phyloP scores from a whole-genome alignment of 2,329 filamentous ascomycete species.

The Exophiala sp. region DNA sequence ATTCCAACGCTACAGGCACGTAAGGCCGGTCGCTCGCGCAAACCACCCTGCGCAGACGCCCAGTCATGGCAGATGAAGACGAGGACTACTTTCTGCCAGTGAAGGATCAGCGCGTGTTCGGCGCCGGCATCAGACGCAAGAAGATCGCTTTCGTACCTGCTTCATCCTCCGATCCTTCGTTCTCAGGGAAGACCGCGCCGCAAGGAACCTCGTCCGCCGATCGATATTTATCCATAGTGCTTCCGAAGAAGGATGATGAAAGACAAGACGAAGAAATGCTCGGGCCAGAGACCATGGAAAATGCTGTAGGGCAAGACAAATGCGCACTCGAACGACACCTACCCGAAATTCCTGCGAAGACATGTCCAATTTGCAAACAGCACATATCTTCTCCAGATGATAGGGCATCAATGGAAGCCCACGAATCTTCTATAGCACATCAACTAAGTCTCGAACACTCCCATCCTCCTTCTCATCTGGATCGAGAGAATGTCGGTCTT shows the following conservation, averaged over 20 bases:
- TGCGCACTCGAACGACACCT: not conserved
- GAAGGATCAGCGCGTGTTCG: conserved; percentile 55
- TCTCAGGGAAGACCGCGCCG: conserved; percentile 27
- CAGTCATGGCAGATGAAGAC: conserved; percentile 16
- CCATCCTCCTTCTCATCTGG: conserved; percentile 53
- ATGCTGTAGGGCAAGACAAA: not conserved
- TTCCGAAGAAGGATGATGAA: conserved; percentile 28
- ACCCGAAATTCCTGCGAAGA: not conserved
- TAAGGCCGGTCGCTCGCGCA: no score
- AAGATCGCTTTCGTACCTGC: conserved; percentile 56
- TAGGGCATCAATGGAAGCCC: conserved; percentile 30
- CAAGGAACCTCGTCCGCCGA: conserved; percentile 31
- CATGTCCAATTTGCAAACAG: conserved; percentile 58
- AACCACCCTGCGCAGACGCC: no score
- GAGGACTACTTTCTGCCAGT: conserved; percentile 55
- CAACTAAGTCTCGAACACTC: conserved; percentile 53
- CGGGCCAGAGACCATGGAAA: no score
- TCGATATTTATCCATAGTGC: conserved; percentile 45
- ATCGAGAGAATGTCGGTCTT: conserved; percentile 51
- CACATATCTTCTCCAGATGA: conserved; percentile 37
- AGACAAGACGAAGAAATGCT: not conserved
- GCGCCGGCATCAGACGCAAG: conserved; percentile 58
- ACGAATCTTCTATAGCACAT: conserved; percentile 51
- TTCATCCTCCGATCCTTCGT: conserved; percentile 25
- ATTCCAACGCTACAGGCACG: no score